Evolutionary conservation across 805 yeast species (phyloP), one percentile per base, ranked within the genome.

Genomic region (Isabelozyma gotoi): DNA sequence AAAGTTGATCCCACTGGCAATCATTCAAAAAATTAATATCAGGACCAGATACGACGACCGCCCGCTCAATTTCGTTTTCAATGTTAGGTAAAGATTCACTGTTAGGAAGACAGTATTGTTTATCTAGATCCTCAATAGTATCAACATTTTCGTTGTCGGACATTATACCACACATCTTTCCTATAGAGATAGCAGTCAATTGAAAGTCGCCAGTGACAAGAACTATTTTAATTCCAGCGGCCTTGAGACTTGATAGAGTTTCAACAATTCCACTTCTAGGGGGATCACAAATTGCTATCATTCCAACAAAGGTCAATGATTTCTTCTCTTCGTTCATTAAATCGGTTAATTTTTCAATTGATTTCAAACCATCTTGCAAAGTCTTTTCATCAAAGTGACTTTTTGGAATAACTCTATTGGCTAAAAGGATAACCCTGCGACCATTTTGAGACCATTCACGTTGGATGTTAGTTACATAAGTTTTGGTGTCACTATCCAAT

Each of bases 181-280:
- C 80, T 48, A 78, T 77, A 2, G 79, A 68, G 29, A 72, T 62
- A 1, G 78, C 82, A 20, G 82, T 78, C 11, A 73, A 57, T 50
- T 74, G 77, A 47, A 70, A 76, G 55, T 78, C 84, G 45, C 83
- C 82, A n/a, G 77, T 73, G 17, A 72, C 68, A 76, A 73, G 72
- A 5, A 64, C 62, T 12, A 67, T 56, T 38, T 62, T 69, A 42
- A 73, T 63, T 11, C 77, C 75, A 7, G 77, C 77, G 16, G 45
- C 53, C 42, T 65, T 62, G 29, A 72, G 57, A 5, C 53, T 57
- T 5, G 43, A 34, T 21, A 73, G 52, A 14, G 70, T 72, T 12
- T 55, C 56, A 27, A 50, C 59, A 29, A 71, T 61, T 19, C 58
- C 65, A 39, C 62, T 62, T 45, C 72, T 62, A 40, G 74, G 73